Evolutionary conservation across 2,329 filamentous ascomycete species (phyloP).

Genomic region (Fusarium beomiforme): DNA sequence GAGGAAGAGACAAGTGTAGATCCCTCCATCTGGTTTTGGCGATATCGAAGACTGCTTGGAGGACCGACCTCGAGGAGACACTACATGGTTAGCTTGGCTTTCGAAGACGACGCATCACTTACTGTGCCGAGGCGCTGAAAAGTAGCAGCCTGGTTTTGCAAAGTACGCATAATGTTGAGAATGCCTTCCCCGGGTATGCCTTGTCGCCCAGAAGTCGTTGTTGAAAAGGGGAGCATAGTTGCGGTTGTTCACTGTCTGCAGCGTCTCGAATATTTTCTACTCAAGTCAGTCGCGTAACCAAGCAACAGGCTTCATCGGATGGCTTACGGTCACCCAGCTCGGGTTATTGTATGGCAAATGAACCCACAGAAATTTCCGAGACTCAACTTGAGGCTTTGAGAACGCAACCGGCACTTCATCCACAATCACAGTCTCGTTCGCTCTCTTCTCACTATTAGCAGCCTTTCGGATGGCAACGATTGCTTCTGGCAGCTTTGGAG

Average conservation of each 20-base stretch:
- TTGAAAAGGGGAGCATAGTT: slow-evolving; percentile 54
- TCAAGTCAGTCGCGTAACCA: neutral
- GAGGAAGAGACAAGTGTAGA: slow-evolving; percentile 62
- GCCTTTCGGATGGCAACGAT: slow-evolving; percentile 45
- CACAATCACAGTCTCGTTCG: slow-evolving; percentile 43
- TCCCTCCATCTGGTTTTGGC: slow-evolving; percentile 42
- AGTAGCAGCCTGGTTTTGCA: slow-evolving; percentile 60
- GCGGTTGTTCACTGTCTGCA: slow-evolving; percentile 51
- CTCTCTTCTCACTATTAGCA: slow-evolving; percentile 29
- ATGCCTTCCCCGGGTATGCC: slow-evolving; percentile 59
- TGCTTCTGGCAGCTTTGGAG: slow-evolving; percentile 48
- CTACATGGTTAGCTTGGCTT: slow-evolving; percentile 20
- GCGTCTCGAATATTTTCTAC: slow-evolving; percentile 56
- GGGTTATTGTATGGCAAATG: slow-evolving; percentile 68
- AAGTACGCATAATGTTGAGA: slow-evolving; percentile 61
- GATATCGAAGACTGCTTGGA: slow-evolving; percentile 45
- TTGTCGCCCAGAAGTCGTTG: slow-evolving; percentile 60
- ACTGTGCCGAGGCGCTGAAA: slow-evolving; percentile 53
- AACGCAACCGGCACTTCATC: slow-evolving; percentile 46
- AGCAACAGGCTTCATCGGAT: neutral
- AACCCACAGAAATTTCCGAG: slow-evolving; percentile 66
- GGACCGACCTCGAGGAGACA: slow-evolving; percentile 50
- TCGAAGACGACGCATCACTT: slow-evolving; percentile 7
- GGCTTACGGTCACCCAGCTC: slow-evolving; percentile 63
- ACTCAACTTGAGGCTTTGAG: slow-evolving; percentile 46